phyloP scores from a whole-genome alignment of 495 filamentous ascomycete species.

The Endocarpon pusillum region DNA sequence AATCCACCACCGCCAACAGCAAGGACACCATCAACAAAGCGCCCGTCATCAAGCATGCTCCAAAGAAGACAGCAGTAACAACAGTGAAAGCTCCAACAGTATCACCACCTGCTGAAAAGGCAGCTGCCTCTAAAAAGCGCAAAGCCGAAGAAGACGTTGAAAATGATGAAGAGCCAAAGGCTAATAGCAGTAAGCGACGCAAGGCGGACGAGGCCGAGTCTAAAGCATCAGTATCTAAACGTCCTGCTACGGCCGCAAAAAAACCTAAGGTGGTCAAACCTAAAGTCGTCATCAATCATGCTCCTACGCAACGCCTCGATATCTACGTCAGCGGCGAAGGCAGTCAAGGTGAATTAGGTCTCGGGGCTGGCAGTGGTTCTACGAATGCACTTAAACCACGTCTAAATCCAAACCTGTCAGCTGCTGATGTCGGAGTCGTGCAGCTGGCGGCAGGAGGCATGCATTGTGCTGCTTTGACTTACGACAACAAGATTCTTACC shows the following conservation, averaged over 20 bases:
- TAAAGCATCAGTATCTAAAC: neutral
- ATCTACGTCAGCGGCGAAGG: slow-evolving; percentile 38
- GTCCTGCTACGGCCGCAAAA: slow-evolving; percentile 4
- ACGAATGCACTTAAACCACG: slow-evolving; percentile 34
- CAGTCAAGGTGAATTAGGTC: slow-evolving; percentile 32
- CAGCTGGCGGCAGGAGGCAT: slow-evolving; percentile 47
- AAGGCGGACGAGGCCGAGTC: slow-evolving; percentile 1
- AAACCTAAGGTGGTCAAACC: neutral
- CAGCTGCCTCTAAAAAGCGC: too few relatives aligned
- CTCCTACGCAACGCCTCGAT: slow-evolving; percentile 24
- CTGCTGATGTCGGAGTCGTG: slow-evolving; percentile 38
- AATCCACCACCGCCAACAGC: too few relatives aligned
- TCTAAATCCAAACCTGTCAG: slow-evolving; percentile 27
- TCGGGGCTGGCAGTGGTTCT: slow-evolving; percentile 28
- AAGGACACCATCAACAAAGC: too few relatives aligned
- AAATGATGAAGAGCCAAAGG: too few relatives aligned
- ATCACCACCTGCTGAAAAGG: too few relatives aligned
- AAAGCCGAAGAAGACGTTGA: too few relatives aligned
- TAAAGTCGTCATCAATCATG: slow-evolving; percentile 17
- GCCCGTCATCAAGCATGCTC: too few relatives aligned
- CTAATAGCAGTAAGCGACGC: too few relatives aligned
- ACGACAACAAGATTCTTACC: slow-evolving; percentile 46
- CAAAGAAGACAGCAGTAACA: too few relatives aligned
- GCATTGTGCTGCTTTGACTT: slow-evolving; percentile 46
- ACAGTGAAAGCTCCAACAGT: too few relatives aligned